Conservation (phyloP, 225 moss, liverwort and hornwort species). For the Pleurozium schreberi region DNA sequence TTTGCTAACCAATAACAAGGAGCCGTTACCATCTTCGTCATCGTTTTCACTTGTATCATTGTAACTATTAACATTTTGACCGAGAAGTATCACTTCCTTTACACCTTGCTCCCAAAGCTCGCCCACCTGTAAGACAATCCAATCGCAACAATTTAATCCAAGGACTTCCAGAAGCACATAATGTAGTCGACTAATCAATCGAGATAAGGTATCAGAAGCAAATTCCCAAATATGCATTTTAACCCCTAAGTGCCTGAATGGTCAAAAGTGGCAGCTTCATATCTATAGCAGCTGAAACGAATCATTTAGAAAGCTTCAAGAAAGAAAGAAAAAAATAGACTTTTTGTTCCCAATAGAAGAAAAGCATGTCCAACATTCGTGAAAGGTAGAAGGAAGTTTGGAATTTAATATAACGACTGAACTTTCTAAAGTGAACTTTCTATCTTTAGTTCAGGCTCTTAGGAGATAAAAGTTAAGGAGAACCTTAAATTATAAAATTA, state of each 20-base stretch:
- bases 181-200: not conserved
- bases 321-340: not conserved
- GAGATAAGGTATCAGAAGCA: not conserved
- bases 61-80: conserved; percentile 97
- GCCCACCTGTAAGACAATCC: conserved; percentile 38
- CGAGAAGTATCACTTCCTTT: conserved; percentile 84
- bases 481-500: not conserved
- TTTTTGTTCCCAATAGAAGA: not conserved
- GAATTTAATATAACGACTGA: not conserved
- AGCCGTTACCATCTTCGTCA: conserved; percentile 37
- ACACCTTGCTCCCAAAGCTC: conserved; percentile 98
- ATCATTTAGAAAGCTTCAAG: not conserved
- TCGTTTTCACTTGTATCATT: conserved; percentile 58
- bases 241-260: too few relatives aligned
- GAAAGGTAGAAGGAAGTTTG: not conserved
- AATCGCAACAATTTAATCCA: not conserved
- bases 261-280: not conserved
- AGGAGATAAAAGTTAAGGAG: not conserved
- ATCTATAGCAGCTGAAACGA: not conserved
- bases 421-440: not conserved
- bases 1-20: conserved; percentile 31
- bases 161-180: not conserved
- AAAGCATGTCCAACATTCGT: too few relatives aligned
- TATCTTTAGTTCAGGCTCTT: not conserved
- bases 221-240: not conserved